Evolutionary conservation across 352 stramenopile species (phyloP).

Genomic region (Phytophthora fragariae): DNA sequence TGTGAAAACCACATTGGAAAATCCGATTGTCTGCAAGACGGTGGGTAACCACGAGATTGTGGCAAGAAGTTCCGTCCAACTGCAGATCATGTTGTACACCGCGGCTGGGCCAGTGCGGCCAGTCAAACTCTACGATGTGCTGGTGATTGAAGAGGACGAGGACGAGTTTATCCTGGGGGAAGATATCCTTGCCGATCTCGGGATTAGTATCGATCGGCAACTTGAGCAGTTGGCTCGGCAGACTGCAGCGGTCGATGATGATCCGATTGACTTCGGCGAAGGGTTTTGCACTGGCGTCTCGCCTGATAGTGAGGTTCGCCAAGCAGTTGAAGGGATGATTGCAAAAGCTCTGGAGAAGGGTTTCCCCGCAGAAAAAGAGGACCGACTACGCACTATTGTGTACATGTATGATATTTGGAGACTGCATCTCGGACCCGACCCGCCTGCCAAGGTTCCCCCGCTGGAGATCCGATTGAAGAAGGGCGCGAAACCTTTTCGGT

Average conservation of each 20-base stretch:
- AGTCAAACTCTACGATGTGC: conserved; percentile 7
- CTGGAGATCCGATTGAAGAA: conserved; percentile 5
- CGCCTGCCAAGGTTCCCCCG: conserved; percentile 3
- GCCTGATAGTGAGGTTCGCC: not conserved
- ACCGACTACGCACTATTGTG: conserved; percentile 8
- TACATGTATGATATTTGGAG: conserved; percentile 16
- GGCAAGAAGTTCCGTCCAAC: not conserved
- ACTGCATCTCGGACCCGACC: not conserved
- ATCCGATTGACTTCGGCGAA: conserved; percentile 14
- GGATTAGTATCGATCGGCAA: conserved; percentile 15
- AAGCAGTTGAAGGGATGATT: conserved; percentile 15
- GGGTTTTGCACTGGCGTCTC: not conserved
- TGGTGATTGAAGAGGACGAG: conserved; percentile 16
- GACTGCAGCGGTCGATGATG: not conserved
- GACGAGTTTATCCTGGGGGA: conserved; percentile 22
- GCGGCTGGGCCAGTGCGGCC: conserved; percentile 8
- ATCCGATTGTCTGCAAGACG: conserved; percentile 11
- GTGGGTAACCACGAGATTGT: conserved; percentile 13
- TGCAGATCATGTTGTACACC: conserved; percentile 18
- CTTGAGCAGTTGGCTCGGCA: conserved; percentile 14
- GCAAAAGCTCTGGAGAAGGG: conserved; percentile 4
- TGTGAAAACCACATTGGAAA: conserved; percentile 9
- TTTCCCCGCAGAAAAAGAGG: conserved; percentile 10
- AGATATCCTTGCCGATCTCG: conserved; percentile 12
- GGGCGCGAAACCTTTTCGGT: conserved; percentile 9